Base-by-base conservation (phyloP, 2,329 filamentous ascomycete genomes). In the Sclerotinia subarctica region DNA sequence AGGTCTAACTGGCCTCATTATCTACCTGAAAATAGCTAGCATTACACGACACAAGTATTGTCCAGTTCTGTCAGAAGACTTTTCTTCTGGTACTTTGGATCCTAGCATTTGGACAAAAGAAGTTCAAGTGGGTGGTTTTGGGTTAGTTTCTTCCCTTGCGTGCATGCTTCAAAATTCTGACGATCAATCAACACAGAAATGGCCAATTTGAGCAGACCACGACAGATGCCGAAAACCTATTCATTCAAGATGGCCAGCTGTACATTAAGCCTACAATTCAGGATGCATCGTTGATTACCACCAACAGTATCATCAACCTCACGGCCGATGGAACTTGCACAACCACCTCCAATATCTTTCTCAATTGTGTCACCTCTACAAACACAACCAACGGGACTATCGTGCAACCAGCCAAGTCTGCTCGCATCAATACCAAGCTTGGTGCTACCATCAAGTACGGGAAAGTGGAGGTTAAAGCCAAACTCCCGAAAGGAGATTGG, bases 151-250 rank as follows among this genome's bases (percentile, higher is more conserved):
- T 92, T 89, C 75, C 78, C 84, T 64, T 35, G 7, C 21, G 6
- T 26, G 42, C n/a, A 44, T 63, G 19, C 42, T 54, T 26, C 51
- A 32, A 42, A 19, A 58, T 17, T 47, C 59, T 52, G 21, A 44
- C 19, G 26, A 49, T 53, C 54, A 19, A 60, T 46, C 54, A 19
- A 44, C 59, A 11, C 68, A 89, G 92, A 68, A 94, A 95, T 73
- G 91, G 91, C 59, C 86, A 94, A 77, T 96, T 96, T 77, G 88
- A 93, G 72, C 81, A 88, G 80, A 94, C 92, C 0, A 96, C 92
- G 4, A 80, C 80, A 65, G 84, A 81, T 5, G 86, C 91, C 56
- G 88, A 92, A 76, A 96, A 96, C 74, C 86, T 92, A 66, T 94
- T 86, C 76, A 78, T 95, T 52, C 77, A 90, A 70, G 82, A 91